A percentile compares a stretch with the other conserved stretches of the same genome.
phyloP scores from a whole-genome alignment of 2,329 filamentous ascomycete species.

The Neofusicoccum laricinum region DNA sequence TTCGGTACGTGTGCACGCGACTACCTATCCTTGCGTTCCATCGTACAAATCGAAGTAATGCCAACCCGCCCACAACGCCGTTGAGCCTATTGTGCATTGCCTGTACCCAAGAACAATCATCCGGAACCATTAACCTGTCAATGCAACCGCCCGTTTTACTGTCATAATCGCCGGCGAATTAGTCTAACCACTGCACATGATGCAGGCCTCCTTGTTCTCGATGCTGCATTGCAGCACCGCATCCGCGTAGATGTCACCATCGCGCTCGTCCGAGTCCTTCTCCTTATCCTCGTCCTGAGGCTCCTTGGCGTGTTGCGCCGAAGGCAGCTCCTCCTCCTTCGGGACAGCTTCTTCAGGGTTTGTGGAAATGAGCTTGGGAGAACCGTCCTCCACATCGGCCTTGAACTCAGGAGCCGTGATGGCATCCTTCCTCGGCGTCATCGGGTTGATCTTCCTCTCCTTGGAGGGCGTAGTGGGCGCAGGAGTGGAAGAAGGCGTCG shows the following conservation, averaged over 20 bases:
- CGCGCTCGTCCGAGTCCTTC: slow-evolving; percentile 68
- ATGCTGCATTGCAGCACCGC: slow-evolving; percentile 92
- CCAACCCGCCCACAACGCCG: background rate
- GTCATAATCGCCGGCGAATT: background rate
- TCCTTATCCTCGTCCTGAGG: slow-evolving; percentile 70
- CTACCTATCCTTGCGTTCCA: background rate
- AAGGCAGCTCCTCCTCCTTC: slow-evolving; percentile 64
- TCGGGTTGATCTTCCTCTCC: slow-evolving; percentile 34
- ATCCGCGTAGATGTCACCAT: slow-evolving; percentile 93
- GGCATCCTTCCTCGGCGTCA: slow-evolving; percentile 52
- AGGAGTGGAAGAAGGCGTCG: slow-evolving; percentile 67
- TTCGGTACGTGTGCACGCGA: background rate
- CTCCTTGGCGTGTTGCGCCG: slow-evolving; percentile 42
- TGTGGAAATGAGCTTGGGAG: slow-evolving; percentile 72
- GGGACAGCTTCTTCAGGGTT: slow-evolving; percentile 60
- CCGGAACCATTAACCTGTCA: background rate
- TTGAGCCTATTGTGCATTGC: background rate
- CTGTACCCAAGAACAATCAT: background rate
- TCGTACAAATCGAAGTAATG: background rate
- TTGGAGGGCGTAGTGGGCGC: slow-evolving; percentile 40
- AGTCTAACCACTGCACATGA: slow-evolving; percentile 68
- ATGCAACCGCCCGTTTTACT: background rate
- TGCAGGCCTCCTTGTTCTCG: slow-evolving; percentile 89
- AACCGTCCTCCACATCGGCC: slow-evolving; percentile 72
- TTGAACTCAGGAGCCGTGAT: slow-evolving; percentile 67